phyloP scores from a whole-genome alignment of 306 rosid genomes.

The Rubus parviflorus region DNA sequence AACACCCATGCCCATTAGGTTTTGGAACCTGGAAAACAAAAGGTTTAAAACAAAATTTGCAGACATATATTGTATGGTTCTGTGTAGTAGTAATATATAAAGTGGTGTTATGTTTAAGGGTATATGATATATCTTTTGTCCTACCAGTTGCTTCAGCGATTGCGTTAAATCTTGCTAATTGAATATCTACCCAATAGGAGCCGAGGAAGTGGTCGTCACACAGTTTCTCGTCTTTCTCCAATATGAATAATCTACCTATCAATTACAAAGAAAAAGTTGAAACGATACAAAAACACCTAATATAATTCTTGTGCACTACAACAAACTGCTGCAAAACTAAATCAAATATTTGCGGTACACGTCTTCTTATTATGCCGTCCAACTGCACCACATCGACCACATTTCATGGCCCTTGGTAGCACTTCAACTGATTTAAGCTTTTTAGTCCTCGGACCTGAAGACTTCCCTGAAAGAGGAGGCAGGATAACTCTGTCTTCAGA shows the following conservation, averaged over 20 bases:
- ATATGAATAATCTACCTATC: not conserved
- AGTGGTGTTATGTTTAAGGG: too few relatives aligned
- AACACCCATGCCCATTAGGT: too few relatives aligned
- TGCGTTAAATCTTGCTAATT: not conserved
- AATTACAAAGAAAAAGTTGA: not conserved
- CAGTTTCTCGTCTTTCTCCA: not conserved
- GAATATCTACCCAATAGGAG: too few relatives aligned
- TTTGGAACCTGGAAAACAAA: too few relatives aligned
- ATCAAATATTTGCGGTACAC: not conserved
- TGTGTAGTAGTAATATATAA: too few relatives aligned
- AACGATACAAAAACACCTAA: not conserved
- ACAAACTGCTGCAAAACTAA: not conserved
- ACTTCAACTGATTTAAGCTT: not conserved
- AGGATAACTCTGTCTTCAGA: not conserved
- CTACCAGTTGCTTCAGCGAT: not conserved
- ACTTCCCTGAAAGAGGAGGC: not conserved
- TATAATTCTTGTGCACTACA: not conserved
- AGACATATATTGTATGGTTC: too few relatives aligned
- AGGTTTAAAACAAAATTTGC: too few relatives aligned
- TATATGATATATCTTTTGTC: too few relatives aligned
- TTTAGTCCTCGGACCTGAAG: not conserved
- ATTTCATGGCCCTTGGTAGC: not conserved
- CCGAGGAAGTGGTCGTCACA: not conserved
- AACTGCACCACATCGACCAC: constrained; percentile 3
- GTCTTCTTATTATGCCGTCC: not conserved